Base-by-base conservation (phyloP, 139 green algal genomes). In the Chlorella sp. region DNA sequence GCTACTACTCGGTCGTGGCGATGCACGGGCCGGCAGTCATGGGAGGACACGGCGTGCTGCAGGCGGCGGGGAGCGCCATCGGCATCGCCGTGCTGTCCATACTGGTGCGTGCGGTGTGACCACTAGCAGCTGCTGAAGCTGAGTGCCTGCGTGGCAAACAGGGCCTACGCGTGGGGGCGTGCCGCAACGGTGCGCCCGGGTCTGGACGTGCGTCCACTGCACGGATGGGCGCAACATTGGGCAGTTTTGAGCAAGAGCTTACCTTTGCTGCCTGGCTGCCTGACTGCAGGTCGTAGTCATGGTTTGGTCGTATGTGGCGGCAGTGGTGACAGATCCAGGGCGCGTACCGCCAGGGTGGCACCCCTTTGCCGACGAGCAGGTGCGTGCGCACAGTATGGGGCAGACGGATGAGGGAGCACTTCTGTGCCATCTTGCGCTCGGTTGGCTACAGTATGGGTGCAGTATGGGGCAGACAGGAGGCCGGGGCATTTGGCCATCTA, bases 271-370 rank as follows among this genome's bases (percentile, higher is more conserved):
- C n/a, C n/a, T n/a, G n/a, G n/a, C n/a, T n/a, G n/a, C n/a, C n/a
- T 59, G 30, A 35, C 22, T 67, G 6, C 71, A 92, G 84, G 76
- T 94, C 1, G 73, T 70, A 0, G 88, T 97, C 87, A 31, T 95
- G n/a, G 67, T 97, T 3, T 98, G 94, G 95, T 86, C 72, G 51
- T 99, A 99, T 82, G 88, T 97, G 67, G 86, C 90, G 35, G 80
- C 87, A 31, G 86, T 97, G 17, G n/a, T 88, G 0, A 88, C 83
- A 5, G 85, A 95, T 49, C 90, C 95, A 0, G 95, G 95, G 1
- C 30, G 63, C 0, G 94, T 98, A 31, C 95, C 95, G 3, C 36
- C 73, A 10, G 91, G 86, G 2, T 99, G 95, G 94, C 84, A 91
- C 33, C 95, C 95, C 5, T 93, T 93, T 63, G 27, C 69, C 17